Evolutionary conservation across 352 stramenopile species (phyloP).

Genomic region (Phytopythium vexans): DNA sequence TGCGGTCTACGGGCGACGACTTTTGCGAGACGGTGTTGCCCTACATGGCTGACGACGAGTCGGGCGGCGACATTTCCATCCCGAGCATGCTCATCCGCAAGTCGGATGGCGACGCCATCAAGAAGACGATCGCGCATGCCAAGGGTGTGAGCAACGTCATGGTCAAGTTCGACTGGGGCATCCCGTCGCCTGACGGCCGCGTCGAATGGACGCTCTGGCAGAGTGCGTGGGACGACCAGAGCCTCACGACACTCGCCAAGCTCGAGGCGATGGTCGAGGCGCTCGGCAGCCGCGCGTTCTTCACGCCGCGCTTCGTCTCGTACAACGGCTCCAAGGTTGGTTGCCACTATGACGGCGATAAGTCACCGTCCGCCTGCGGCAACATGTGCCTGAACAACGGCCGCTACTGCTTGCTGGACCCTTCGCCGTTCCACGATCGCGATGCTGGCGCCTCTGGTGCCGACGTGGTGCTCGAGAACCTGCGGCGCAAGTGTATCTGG

Average conservation of each 20-base stretch:
- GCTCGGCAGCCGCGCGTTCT: slow-evolving; percentile 91
- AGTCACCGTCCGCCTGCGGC: slow-evolving; percentile 80
- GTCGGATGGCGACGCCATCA: slow-evolving; percentile 93
- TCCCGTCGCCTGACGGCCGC: slow-evolving; percentile 92
- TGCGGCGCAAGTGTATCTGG: slow-evolving; percentile 96
- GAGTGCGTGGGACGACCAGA: slow-evolving; percentile 91
- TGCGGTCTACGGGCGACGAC: slow-evolving; percentile 67
- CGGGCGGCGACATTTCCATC: slow-evolving; percentile 95
- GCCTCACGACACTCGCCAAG: slow-evolving; percentile 68
- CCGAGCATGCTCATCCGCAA: slow-evolving; percentile 96
- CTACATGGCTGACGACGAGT: slow-evolving; percentile 94
- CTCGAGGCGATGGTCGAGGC: slow-evolving; percentile 78
- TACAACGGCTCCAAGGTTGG: slow-evolving; percentile 94
- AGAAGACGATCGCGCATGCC: slow-evolving; percentile 78
- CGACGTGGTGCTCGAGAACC: slow-evolving; percentile 93
- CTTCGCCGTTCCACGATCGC: slow-evolving; percentile 93
- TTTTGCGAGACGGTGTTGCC: slow-evolving; percentile 88
- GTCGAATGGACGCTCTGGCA: slow-evolving; percentile 98
- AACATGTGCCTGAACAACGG: slow-evolving; percentile 98
- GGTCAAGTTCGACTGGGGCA: slow-evolving; percentile 94
- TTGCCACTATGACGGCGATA: slow-evolving; percentile 78
- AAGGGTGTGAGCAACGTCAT: slow-evolving; percentile 90
- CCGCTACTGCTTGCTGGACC: slow-evolving; percentile 95
- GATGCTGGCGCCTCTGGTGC: slow-evolving; percentile 90
- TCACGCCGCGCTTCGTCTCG: slow-evolving; percentile 96